Evolutionary conservation across 2,329 filamentous ascomycete genomes (phyloP), one percentile per base, ranked within the genome.

Genomic region (Phialemonium atrogriseum): DNA sequence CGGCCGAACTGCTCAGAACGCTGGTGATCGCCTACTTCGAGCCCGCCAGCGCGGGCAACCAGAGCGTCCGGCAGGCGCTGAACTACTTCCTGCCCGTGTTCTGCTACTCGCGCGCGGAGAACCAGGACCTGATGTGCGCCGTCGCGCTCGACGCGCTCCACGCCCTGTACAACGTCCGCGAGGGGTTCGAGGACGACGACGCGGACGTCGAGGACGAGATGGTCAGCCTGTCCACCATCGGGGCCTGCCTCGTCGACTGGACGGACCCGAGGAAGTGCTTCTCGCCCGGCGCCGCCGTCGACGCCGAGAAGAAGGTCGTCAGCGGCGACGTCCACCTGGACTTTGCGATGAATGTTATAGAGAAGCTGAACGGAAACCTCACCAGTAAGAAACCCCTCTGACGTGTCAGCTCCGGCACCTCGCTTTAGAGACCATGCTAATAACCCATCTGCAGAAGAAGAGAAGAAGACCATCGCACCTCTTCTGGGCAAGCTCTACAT

Each of bases 41-140:
- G 48, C 87, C 89, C 0, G 76, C 83, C 5, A 91, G 84, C 4
- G 71, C 75, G 1, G 68, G 72, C 17, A 95, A 95, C 50, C 81
- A 89, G 43, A 78, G 78, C 7, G 77, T 95, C 6, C 70, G 87
- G 14, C 89, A 96, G 56, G 81, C 84, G 0, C 67, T 96, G 33
- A 86, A 84, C 43, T 96, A 96, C 57, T 95, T 95, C 68, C 64
- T 96, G 21, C 89, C 89, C 0, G 88, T 95, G 0, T 96, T 93
- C 62, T 91, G 85, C 55, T 94, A 89, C 56, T 88, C 83, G 7
- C 73, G 84, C 4, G 57, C 78, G 4, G 81, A 84, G 41, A 94
- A 95, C 48, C 87, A 91, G 41, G 73, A 81, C 17, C 70, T 86
- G 20, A 87, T 96, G 82, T 75, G 77, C 6, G 61, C 66, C 12